These are phyloP conservation scores for Cyclocybe aegerita DNA, from an alignment of 768 basidiomycete genomes.

Conservation along the genomic window DNA sequence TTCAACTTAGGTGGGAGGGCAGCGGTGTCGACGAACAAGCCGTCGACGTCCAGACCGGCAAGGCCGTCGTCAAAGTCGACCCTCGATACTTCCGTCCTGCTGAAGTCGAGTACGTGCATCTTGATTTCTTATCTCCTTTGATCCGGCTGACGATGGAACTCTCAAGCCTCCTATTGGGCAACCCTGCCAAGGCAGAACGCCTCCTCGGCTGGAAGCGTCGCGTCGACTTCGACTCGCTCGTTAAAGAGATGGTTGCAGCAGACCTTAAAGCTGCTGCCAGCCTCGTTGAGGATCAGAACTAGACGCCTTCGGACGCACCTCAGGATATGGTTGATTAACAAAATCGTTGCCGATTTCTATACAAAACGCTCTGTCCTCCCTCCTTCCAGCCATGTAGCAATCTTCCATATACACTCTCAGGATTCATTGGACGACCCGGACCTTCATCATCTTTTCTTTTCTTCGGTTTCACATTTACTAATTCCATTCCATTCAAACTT, in stretches of 20 bases:
- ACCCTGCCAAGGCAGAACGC: slow-evolving; percentile 88
- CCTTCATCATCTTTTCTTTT: too few species aligned
- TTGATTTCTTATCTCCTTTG: background rate
- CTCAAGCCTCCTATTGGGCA: slow-evolving; percentile 76
- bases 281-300: slow-evolving; percentile 86
- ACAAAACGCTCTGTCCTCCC: too few species aligned
- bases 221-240: slow-evolving; percentile 79
- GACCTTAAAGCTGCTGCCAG: slow-evolving; percentile 74
- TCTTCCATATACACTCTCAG: too few species aligned
- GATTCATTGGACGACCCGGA: too few species aligned
- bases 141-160: background rate
- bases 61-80: slow-evolving; percentile 82
- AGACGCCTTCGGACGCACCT: background rate
- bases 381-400: too few species aligned
- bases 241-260: slow-evolving; percentile 88
- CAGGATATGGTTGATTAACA: too few species aligned
- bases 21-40: slow-evolving; percentile 76
- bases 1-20: slow-evolving; percentile 80
- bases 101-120: slow-evolving; percentile 80
- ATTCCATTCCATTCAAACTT: too few species aligned
- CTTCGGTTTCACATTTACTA: too few species aligned
- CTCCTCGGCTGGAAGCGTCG: slow-evolving; percentile 89
- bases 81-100: slow-evolving; percentile 90
- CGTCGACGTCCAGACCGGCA: slow-evolving; percentile 65
- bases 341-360: too few species aligned